These are phyloP conservation scores for Citrullus mucosospermus DNA, from an alignment of 306 rosid genomes.

Conservation along the genomic window DNA sequence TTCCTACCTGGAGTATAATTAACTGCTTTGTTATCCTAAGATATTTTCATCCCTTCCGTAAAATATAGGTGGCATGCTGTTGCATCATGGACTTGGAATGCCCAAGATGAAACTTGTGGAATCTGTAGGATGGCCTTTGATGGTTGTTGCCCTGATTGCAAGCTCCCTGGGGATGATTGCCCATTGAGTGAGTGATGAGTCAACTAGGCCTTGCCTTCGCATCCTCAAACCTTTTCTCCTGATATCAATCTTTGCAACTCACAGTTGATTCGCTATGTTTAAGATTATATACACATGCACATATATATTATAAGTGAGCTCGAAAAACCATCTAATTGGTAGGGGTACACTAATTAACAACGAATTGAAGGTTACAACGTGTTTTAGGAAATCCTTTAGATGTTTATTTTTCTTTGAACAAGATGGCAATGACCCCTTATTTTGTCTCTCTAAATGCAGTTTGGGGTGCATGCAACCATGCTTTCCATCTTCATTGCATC, in stretches of 20 bases:
- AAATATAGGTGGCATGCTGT: slow-evolving; percentile 70
- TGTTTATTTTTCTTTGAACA: neutral
- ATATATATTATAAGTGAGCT: neutral
- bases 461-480: slow-evolving; percentile 94
- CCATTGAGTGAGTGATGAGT: slow-evolving; percentile 76
- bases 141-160: slow-evolving; percentile 90
- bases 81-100: slow-evolving; percentile 97
- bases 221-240: neutral
- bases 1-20: neutral
- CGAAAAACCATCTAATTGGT: neutral
- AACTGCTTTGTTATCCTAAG: neutral
- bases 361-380: neutral
- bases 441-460: slow-evolving; percentile 28
- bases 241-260: neutral
- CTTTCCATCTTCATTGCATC: slow-evolving; percentile 90
- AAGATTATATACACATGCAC: neutral
- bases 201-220: neutral
- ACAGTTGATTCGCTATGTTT: neutral
- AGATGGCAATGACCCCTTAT: neutral
- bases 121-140: slow-evolving; percentile 95
- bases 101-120: slow-evolving; percentile 84
- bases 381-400: neutral
- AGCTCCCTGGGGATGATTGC: slow-evolving; percentile 88
- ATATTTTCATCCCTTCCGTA: neutral
- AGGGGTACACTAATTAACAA: neutral